A percentile compares a stretch with the other conserved stretches of the same genome.
Conservation (phyloP, 441 rosid genomes). For the Erodium texanum region DNA sequence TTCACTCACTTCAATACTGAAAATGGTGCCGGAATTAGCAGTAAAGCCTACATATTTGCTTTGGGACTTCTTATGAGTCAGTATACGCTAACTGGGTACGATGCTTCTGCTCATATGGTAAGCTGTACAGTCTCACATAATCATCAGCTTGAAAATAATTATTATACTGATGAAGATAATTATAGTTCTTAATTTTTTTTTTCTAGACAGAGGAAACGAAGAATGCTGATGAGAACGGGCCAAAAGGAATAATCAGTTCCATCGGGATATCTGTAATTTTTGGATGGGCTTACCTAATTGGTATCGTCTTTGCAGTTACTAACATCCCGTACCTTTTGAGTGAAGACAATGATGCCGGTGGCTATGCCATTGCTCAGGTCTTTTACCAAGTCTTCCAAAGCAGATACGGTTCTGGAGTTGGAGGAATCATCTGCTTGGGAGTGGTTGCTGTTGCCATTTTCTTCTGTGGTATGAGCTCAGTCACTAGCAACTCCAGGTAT, state of each 20-base stretch:
- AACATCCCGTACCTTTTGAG: slow-evolving; percentile 65
- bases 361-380: slow-evolving; percentile 86
- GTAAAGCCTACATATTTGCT: slow-evolving; percentile 63
- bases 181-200: neutral
- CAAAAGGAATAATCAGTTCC: slow-evolving; percentile 77
- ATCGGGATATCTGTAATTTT: slow-evolving; percentile 81
- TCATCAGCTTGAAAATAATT: too few relatives aligned
- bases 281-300: slow-evolving; percentile 91
- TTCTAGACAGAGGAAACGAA: slow-evolving; percentile 92
- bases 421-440: slow-evolving; percentile 83
- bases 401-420: slow-evolving; percentile 77
- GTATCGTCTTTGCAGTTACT: slow-evolving; percentile 78
- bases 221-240: slow-evolving; percentile 76
- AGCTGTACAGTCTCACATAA: slow-evolving; percentile 3
- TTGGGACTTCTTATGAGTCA: slow-evolving; percentile 93
- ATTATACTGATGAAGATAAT: too few relatives aligned
- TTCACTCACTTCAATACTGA: slow-evolving; percentile 81
- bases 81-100: slow-evolving; percentile 87
- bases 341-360: slow-evolving; percentile 71
- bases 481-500: slow-evolving; percentile 94
- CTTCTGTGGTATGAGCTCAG: slow-evolving; percentile 96
- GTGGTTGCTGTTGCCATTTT: slow-evolving; percentile 76
- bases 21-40: slow-evolving; percentile 58
- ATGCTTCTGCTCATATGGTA: slow-evolving; percentile 99
- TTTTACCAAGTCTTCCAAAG: slow-evolving; percentile 76